phyloP scores from a whole-genome alignment of 2,329 filamentous ascomycete genomes.

The Orbilia brochopaga region DNA sequence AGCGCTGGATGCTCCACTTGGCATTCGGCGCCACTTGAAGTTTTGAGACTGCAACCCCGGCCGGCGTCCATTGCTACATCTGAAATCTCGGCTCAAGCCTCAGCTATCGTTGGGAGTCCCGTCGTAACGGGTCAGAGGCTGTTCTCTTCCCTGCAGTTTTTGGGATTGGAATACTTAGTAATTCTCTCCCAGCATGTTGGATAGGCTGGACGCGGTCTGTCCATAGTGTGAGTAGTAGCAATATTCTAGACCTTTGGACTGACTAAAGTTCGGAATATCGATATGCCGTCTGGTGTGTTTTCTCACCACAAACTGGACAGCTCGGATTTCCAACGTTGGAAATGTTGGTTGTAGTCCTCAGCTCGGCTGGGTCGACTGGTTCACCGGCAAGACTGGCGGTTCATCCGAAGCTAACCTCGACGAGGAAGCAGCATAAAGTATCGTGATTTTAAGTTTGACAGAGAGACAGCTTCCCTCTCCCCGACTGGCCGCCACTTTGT shows the following conservation, averaged over 20 bases:
- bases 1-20: constrained; percentile 31
- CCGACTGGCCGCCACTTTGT: constrained; percentile 28
- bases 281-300: no score
- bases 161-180: not conserved
- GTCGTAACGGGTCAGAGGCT: constrained; percentile 9
- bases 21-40: constrained; percentile 33
- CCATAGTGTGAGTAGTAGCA: no score
- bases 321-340: no score
- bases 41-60: constrained; percentile 33
- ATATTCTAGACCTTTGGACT: no score
- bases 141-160: not conserved
- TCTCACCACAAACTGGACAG: no score
- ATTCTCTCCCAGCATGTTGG: not conserved
- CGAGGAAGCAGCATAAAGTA: not conserved
- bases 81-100: constrained; percentile 38
- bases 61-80: constrained; percentile 25
- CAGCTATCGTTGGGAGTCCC: constrained; percentile 35
- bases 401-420: not conserved
- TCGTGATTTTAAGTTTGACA: not conserved
- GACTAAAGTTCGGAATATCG: no score
- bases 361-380: not conserved
- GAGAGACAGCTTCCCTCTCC: constrained; percentile 14
- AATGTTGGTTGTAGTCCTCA: no score
- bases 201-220: no score
- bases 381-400: not conserved